Evolutionary conservation across 768 basidiomycete genomes (phyloP).

Genomic region (Calvatia gigantea): DNA sequence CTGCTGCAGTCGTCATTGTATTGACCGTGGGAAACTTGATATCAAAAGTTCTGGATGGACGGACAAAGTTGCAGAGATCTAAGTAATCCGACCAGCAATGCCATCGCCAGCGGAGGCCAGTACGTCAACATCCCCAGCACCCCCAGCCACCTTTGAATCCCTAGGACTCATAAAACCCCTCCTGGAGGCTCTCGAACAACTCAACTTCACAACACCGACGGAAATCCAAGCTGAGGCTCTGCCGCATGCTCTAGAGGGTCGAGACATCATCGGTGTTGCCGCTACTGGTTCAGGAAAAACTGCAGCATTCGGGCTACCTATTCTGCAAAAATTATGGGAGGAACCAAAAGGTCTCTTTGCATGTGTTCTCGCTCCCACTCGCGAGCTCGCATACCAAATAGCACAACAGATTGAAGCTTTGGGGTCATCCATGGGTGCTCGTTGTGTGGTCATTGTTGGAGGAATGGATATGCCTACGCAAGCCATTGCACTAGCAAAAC

Average conservation of each 20-base stretch:
- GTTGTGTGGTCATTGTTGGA: constrained; percentile 90
- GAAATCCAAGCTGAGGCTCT: constrained; percentile 85
- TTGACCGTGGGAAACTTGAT: constrained; percentile 13
- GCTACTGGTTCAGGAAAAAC: constrained; percentile 98
- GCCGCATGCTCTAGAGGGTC: constrained; percentile 84
- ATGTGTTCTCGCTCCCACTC: constrained; percentile 93
- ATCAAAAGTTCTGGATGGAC: constrained; percentile 15
- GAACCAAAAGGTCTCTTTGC: constrained; percentile 93
- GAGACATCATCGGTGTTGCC: constrained; percentile 98
- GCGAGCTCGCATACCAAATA: constrained; percentile 97
- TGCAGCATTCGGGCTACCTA: constrained; percentile 93
- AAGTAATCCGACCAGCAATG: constrained; percentile 34
- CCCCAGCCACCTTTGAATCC: constrained; percentile 62
- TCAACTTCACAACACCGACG: constrained; percentile 84
- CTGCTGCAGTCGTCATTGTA: not conserved
- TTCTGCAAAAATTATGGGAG: constrained; percentile 95
- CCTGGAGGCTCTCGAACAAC: constrained; percentile 75
- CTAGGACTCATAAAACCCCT: constrained; percentile 90
- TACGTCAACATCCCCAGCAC: constrained; percentile 28
- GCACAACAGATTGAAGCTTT: constrained; percentile 94
- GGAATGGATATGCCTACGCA: constrained; percentile 92
- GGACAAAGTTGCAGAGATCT: constrained; percentile 3
- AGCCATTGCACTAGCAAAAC: constrained; percentile 87
- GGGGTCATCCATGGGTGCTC: constrained; percentile 89
- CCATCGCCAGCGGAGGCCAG: constrained; percentile 62